Evolutionary conservation across 352 stramenopile species (phyloP).

Genomic region (Peronosclerospora sorghi): DNA sequence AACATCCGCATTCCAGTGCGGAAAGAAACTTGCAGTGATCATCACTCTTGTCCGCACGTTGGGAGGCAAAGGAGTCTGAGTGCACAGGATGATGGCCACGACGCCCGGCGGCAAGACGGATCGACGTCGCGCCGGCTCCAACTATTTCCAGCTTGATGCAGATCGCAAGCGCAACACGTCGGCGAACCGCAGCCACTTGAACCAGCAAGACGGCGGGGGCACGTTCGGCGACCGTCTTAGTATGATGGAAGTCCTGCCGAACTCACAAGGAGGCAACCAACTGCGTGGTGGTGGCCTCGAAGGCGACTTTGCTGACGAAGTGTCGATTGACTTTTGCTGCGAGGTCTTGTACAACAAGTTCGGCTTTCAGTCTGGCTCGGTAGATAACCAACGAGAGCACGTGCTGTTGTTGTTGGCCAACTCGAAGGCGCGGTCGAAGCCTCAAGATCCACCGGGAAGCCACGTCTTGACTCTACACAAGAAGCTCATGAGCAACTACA

Average conservation of each 20-base stretch:
- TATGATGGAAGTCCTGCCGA: slow-evolving; percentile 53
- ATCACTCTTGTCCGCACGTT: slow-evolving; percentile 4
- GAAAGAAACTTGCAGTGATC: slow-evolving; percentile 3
- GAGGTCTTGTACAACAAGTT: slow-evolving; percentile 65
- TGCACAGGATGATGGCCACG: slow-evolving; percentile 14
- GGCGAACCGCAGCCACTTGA: slow-evolving; percentile 26
- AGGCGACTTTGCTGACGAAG: slow-evolving; percentile 62
- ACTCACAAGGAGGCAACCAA: slow-evolving; percentile 18
- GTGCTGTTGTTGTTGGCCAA: slow-evolving; percentile 63
- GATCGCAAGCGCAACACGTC: slow-evolving; percentile 66
- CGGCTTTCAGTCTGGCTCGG: slow-evolving; percentile 54
- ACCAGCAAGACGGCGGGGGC: slow-evolving; percentile 28
- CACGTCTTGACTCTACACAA: slow-evolving; percentile 47
- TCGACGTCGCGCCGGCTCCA: slow-evolving; percentile 62
- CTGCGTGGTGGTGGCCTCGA: slow-evolving; percentile 33
- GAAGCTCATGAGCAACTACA: slow-evolving; percentile 59
- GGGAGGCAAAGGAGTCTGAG: neutral
- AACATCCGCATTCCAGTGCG: slow-evolving; percentile 1
- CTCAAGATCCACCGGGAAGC: slow-evolving; percentile 26
- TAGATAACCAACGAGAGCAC: slow-evolving; percentile 74
- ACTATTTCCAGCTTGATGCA: slow-evolving; percentile 76
- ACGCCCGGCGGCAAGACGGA: slow-evolving; percentile 34
- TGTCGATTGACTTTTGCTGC: slow-evolving; percentile 64
- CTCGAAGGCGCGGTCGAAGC: slow-evolving; percentile 43
- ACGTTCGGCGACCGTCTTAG: slow-evolving; percentile 48